Conservation (phyloP, 2,329 filamentous ascomycete genomes). For the Ramichloridium luteum region DNA sequence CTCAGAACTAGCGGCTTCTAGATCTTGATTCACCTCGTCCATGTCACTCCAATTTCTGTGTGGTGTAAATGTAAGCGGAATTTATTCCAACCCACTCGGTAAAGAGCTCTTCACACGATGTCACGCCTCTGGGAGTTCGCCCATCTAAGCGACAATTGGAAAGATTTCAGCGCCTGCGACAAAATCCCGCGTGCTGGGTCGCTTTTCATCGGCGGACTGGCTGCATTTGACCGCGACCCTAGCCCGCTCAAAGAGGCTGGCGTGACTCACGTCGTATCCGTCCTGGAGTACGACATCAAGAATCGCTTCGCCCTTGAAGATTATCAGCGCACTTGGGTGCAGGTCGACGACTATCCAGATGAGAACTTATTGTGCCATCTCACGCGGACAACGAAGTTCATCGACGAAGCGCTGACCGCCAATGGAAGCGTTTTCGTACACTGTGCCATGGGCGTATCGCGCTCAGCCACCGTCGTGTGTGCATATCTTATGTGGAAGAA, state of each 20-base stretch:
- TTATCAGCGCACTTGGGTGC: conserved; percentile 34
- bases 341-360: conserved; percentile 79
- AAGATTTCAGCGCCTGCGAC: conserved; percentile 28
- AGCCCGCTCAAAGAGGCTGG: conserved; percentile 48
- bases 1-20: too few species aligned
- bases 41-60: too few species aligned
- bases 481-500: conserved; percentile 63
- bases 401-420: conserved; percentile 55
- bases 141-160: conserved; percentile 14
- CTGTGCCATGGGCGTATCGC: conserved; percentile 88
- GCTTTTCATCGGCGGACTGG: conserved; percentile 32
- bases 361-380: conserved; percentile 73
- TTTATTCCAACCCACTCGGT: neutral
- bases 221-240: conserved; percentile 29
- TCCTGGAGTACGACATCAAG: conserved; percentile 50
- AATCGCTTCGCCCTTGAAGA: conserved; percentile 19
- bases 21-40: too few species aligned
- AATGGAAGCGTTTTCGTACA: conserved; percentile 53
- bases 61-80: too few species aligned
- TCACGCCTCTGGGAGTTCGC: conserved; percentile 20
- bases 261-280: conserved; percentile 80
- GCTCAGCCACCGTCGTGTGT: conserved; percentile 68
- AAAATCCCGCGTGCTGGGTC: conserved; percentile 23
- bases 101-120: conserved; percentile 5
- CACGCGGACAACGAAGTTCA: conserved; percentile 56